phyloP scores from a whole-genome alignment of 805 yeast species.

The Saccharomycopsis capsularis region DNA sequence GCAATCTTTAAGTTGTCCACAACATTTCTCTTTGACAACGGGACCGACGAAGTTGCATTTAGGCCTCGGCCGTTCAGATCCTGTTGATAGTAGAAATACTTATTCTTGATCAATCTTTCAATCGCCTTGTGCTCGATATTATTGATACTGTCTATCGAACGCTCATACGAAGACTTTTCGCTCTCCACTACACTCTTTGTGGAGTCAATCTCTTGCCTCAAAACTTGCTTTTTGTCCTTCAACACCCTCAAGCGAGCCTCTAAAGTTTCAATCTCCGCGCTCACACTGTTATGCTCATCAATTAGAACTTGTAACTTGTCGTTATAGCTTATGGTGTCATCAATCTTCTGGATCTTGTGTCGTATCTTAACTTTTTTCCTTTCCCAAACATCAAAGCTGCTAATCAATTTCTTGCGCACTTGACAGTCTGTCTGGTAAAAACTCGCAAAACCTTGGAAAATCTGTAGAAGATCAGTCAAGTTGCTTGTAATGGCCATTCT shows the following conservation, averaged over 20 bases:
- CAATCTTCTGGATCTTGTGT: conserved; percentile 10
- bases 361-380: conserved; percentile 1
- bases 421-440: conserved; percentile 5
- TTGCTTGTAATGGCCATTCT: not conserved
- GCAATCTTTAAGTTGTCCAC: conserved; percentile 18
- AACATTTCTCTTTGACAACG: conserved; percentile 17
- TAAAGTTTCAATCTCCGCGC: conserved; percentile 15
- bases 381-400: conserved; percentile 16
- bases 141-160: conserved; percentile 2
- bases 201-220: conserved; percentile 14
- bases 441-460: not conserved
- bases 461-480: not conserved
- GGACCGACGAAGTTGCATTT: not conserved
- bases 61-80: no score
- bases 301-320: conserved; percentile 10
- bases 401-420: not conserved
- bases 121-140: conserved; percentile 13
- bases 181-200: conserved; percentile 15
- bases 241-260: conserved; percentile 10
- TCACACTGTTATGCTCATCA: conserved; percentile 5
- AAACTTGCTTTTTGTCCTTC: conserved; percentile 8
- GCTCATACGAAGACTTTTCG: conserved; percentile 13
- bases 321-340: conserved; percentile 1
- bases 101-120: conserved; percentile 9
- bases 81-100: not conserved